Percentiles rank a stretch among this genome's conserved stretches.
Conservation (phyloP, 768 basidiomycete species). For the Suillus fuscotomentosus region DNA sequence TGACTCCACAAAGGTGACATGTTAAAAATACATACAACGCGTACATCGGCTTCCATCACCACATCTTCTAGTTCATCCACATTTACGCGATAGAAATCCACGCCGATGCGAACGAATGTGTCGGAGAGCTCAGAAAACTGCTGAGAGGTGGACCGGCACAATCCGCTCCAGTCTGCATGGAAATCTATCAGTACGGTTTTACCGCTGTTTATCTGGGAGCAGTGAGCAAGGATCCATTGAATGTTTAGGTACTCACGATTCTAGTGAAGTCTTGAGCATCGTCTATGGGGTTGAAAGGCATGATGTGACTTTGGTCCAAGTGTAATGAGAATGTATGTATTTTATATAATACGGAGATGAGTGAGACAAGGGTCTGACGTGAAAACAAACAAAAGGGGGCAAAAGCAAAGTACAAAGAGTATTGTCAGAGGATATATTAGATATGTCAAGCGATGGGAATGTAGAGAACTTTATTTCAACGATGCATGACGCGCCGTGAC, state of each 20-base stretch:
- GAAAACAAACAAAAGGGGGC: background rate
- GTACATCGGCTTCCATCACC: constrained; percentile 55
- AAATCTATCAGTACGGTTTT: constrained; percentile 25
- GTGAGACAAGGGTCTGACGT: constrained; percentile 1
- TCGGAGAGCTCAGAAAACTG: constrained; percentile 20
- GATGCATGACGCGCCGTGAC: background rate
- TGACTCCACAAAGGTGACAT: background rate
- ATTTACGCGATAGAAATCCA: constrained; percentile 74
- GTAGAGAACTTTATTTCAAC: background rate
- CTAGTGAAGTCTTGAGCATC: constrained; percentile 17
- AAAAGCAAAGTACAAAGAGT: background rate
- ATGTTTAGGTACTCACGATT: constrained; percentile 11
- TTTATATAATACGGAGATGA: background rate
- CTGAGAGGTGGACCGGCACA: constrained; percentile 13
- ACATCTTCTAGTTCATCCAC: constrained; percentile 59
- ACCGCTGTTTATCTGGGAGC: constrained; percentile 25
- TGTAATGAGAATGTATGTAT: background rate
- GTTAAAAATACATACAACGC: constrained; percentile 45
- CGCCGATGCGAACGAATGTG: constrained; percentile 24
- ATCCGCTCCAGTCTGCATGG: constrained; percentile 14
- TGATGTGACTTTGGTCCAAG: constrained; percentile 1
- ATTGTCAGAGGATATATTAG: background rate
- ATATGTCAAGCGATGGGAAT: background rate
- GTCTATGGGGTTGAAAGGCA: constrained; percentile 19
- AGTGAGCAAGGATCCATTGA: background rate